Percentiles rank a stretch among this genome's conserved stretches.
Evolutionary conservation across 306 rosid genomes (phyloP).

Genomic region (Gynostemma pentaphyllum): DNA sequence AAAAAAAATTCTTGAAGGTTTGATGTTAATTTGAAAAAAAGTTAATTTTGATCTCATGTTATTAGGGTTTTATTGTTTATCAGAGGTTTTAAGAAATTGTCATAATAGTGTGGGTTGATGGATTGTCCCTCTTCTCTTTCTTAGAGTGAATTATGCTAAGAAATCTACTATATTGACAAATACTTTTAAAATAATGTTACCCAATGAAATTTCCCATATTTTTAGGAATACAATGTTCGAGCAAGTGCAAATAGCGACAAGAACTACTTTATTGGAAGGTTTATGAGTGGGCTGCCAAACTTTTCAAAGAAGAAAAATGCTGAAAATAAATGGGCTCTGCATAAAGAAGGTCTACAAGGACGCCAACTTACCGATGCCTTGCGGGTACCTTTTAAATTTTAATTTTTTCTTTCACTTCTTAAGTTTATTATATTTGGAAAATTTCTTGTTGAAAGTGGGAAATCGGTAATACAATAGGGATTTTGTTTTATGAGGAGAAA

Average conservation of each 20-base stretch:
- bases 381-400: constrained; percentile 36
- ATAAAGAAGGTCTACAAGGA: constrained; percentile 74
- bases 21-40: background rate
- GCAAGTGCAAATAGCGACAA: constrained; percentile 62
- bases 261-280: constrained; percentile 70
- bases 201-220: too few relatives aligned
- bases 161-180: too few relatives aligned
- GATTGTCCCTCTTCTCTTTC: background rate
- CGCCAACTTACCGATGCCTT: constrained; percentile 63
- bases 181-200: too few relatives aligned
- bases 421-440: background rate
- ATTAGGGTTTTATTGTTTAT: background rate
- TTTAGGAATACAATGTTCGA: constrained; percentile 85
- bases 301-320: constrained; percentile 82
- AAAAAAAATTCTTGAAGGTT: background rate
- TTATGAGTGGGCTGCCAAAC: constrained; percentile 70
- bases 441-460: background rate
- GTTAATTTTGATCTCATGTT: background rate
- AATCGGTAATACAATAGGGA: background rate
- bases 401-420: background rate
- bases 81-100: constrained; percentile 5
- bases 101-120: background rate
- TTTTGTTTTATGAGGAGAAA: background rate
- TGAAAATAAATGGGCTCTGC: constrained; percentile 77
- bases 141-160: constrained; percentile 3